Evolutionary conservation across 129 eudicot genomes (phyloP).

Genomic region (Saposhnikovia divaricata): DNA sequence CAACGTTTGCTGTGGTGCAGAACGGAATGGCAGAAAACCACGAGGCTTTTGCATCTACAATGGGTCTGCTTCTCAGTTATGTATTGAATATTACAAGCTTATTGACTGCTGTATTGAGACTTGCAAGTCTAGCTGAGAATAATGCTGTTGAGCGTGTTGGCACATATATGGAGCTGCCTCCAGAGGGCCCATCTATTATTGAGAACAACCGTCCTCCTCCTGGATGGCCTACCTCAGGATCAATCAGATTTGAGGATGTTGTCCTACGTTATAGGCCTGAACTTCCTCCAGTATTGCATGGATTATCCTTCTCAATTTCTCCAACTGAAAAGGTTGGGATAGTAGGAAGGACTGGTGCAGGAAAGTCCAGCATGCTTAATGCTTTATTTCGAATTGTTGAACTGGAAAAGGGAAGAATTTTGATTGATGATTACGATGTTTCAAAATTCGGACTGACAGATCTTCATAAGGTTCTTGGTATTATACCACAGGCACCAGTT

Average conservation of each 20-base stretch:
- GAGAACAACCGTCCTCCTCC: constrained; percentile 79
- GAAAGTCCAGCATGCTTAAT: constrained; percentile 97
- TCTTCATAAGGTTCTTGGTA: constrained; percentile 79
- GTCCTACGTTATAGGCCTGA: constrained; percentile 81
- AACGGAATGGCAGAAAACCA: constrained; percentile 75
- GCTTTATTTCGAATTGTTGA: constrained; percentile 93
- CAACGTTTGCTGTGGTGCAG: constrained; percentile 94
- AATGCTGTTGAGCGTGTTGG: constrained; percentile 95
- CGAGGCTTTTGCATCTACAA: constrained; percentile 89
- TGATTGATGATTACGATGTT: constrained; percentile 63
- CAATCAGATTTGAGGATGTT: constrained; percentile 70
- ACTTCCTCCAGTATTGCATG: constrained; percentile 84
- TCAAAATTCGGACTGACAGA: constrained; percentile 80
- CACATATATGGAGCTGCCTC: constrained; percentile 80
- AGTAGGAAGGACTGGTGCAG: constrained; percentile 98
- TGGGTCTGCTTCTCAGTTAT: constrained; percentile 94
- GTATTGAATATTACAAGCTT: constrained; percentile 70
- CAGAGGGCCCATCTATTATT: constrained; percentile 70
- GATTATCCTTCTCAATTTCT: constrained; percentile 52
- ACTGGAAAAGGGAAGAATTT: constrained; percentile 71
- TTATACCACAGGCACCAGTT: constrained; percentile 97
- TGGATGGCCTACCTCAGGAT: constrained; percentile 83
- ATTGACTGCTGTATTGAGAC: constrained; percentile 67
- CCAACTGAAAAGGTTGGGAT: constrained; percentile 84
- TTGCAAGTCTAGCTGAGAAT: constrained; percentile 87